Evolutionary conservation across 345 rosid species (phyloP).

Genomic region (Clarkia xantiana): DNA sequence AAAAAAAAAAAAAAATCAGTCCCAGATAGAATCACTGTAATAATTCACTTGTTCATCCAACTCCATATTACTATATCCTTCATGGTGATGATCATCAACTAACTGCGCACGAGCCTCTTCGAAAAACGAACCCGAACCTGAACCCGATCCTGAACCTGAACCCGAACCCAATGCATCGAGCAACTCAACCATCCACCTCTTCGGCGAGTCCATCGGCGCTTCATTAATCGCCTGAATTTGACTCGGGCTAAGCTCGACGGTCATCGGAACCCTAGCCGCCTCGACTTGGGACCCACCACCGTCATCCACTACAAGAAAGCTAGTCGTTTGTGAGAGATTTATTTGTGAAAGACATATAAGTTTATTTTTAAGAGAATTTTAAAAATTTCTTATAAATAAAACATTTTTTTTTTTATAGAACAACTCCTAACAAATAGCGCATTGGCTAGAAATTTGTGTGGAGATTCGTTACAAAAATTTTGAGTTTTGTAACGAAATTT

Average conservation of each 20-base stretch:
- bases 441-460: no score
- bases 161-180: neutral
- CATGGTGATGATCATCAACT: no score
- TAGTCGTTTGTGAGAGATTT: no score
- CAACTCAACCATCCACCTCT: constrained; percentile 37
- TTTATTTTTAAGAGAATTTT: no score
- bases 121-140: constrained; percentile 2
- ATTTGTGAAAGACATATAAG: no score
- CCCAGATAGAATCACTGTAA: constrained; percentile 10
- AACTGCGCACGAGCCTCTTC: neutral
- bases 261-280: constrained; percentile 17
- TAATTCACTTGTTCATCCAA: constrained; percentile 1
- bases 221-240: constrained; percentile 81
- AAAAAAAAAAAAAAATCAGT: neutral
- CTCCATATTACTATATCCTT: neutral
- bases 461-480: no score
- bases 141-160: neutral
- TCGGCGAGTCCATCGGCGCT: constrained; percentile 65
- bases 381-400: no score
- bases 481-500: no score
- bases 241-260: constrained; percentile 48
- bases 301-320: no score
- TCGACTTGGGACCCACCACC: neutral
- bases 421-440: no score
- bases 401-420: no score